phyloP scores from a whole-genome alignment of 2,329 filamentous ascomycete species.

The Xylaria sp. region DNA sequence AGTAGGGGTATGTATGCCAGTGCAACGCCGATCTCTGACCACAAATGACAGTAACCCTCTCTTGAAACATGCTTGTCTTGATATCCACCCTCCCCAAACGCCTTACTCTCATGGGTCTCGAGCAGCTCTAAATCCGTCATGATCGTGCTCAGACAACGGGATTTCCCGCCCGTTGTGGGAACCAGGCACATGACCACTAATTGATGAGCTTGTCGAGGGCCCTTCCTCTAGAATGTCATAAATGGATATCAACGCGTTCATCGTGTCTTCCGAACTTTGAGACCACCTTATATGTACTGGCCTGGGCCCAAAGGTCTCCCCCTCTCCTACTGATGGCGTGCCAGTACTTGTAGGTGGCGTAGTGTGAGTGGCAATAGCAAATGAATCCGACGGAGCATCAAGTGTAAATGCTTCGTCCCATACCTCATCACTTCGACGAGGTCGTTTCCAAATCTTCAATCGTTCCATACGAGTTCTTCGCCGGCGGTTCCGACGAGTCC shows the following conservation, averaged over 20 bases:
- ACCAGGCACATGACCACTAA: neutral
- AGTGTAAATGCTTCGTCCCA: constrained; percentile 17
- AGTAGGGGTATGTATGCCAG: neutral
- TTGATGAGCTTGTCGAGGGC: constrained; percentile 3
- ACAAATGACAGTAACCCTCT: neutral
- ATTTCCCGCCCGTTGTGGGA: neutral
- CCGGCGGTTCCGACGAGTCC: constrained; percentile 17
- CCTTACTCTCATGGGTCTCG: neutral
- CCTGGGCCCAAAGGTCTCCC: constrained; percentile 22
- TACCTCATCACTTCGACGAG: constrained; percentile 21
- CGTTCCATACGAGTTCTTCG: constrained; percentile 22
- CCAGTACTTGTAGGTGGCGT: constrained; percentile 12
- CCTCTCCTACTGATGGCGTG: constrained; percentile 10
- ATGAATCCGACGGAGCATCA: constrained; percentile 3
- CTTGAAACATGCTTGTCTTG: neutral
- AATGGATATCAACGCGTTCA: constrained; percentile 22
- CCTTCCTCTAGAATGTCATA: constrained; percentile 23
- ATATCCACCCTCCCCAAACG: constrained; percentile 1
- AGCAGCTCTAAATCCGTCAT: neutral
- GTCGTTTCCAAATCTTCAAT: constrained; percentile 28
- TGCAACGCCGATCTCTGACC: neutral
- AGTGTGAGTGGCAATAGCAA: constrained; percentile 13
- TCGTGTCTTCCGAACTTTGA: constrained; percentile 12
- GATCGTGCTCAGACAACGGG: constrained; percentile 1
- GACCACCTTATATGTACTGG: constrained; percentile 13